A percentile compares a stretch with the other conserved stretches of the same genome.
Conservation (phyloP, 306 rosid species). For the Cicer pinnatifidum region DNA sequence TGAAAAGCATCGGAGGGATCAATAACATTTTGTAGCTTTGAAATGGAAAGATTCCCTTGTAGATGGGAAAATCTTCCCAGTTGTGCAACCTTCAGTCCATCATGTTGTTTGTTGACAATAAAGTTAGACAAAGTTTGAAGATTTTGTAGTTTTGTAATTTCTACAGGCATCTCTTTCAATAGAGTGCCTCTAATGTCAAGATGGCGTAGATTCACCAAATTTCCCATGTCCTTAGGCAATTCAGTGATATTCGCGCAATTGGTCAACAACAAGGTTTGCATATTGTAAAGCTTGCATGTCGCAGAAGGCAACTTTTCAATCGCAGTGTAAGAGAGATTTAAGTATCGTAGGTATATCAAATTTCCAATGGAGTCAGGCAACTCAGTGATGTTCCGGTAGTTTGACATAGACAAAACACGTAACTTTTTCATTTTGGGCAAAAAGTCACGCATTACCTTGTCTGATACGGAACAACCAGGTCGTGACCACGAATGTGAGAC, state of each 20-base stretch:
- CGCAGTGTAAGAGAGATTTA: slow-evolving; percentile 27
- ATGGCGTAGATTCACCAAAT: slow-evolving; percentile 20
- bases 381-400: neutral
- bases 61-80: slow-evolving; percentile 13
- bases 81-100: slow-evolving; percentile 20
- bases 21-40: slow-evolving; percentile 32
- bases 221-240: slow-evolving; percentile 8
- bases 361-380: slow-evolving; percentile 32
- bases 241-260: neutral
- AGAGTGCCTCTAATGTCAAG: neutral
- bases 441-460: slow-evolving; percentile 4
- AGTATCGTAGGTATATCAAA: slow-evolving; percentile 40
- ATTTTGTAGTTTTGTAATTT: slow-evolving; percentile 7
- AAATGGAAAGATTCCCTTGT: slow-evolving; percentile 29
- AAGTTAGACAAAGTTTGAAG: slow-evolving; percentile 15
- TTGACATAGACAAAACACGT: slow-evolving; percentile 35
- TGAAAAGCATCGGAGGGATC: slow-evolving; percentile 1
- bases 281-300: slow-evolving; percentile 30
- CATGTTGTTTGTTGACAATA: slow-evolving; percentile 23
- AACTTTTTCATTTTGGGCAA: slow-evolving; percentile 24
- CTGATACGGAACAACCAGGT: neutral
- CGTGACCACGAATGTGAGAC: neutral
- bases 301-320: neutral
- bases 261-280: slow-evolving; percentile 42
- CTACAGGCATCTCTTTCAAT: slow-evolving; percentile 18